phyloP scores from a whole-genome alignment of 139 green algal genomes.

The Chlamydomonas asymmetrica region DNA sequence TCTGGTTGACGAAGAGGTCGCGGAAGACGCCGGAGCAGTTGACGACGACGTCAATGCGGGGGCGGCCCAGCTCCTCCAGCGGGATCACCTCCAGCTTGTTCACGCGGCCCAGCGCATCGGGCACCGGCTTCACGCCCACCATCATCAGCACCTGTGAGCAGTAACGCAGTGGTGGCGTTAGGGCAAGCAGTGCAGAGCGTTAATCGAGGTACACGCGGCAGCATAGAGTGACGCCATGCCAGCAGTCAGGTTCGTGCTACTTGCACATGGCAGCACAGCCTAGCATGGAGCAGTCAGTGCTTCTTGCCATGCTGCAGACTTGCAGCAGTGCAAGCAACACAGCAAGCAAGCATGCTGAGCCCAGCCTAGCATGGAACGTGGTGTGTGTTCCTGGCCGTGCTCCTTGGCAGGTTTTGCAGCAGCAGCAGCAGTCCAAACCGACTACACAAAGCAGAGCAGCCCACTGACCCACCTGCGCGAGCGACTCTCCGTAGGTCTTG shows the following conservation, averaged over 20 bases:
- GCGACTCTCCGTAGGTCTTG: slow-evolving; percentile 99
- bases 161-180: not conserved
- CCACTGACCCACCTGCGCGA: slow-evolving; percentile 77
- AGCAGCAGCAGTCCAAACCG: too few relatives aligned
- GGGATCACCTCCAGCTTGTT: slow-evolving; percentile 99
- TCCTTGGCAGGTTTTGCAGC: not conserved
- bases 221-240: too few relatives aligned
- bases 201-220: too few relatives aligned
- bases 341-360: too few relatives aligned
- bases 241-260: too few relatives aligned
- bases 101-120: slow-evolving; percentile 94
- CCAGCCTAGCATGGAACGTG: not conserved
- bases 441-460: too few relatives aligned
- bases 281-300: too few relatives aligned
- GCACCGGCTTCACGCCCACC: slow-evolving; percentile 90
- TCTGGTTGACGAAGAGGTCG: slow-evolving; percentile 99
- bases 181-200: too few relatives aligned
- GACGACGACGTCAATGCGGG: slow-evolving; percentile 97
- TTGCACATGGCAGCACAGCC: too few relatives aligned
- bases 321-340: too few relatives aligned
- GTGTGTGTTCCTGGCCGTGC: not conserved
- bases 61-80: slow-evolving; percentile 94
- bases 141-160: slow-evolving; percentile 88
- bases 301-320: too few relatives aligned
- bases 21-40: slow-evolving; percentile 99